Conservation (phyloP, 2,329 filamentous ascomycete species). For the Fusarium sp. region DNA sequence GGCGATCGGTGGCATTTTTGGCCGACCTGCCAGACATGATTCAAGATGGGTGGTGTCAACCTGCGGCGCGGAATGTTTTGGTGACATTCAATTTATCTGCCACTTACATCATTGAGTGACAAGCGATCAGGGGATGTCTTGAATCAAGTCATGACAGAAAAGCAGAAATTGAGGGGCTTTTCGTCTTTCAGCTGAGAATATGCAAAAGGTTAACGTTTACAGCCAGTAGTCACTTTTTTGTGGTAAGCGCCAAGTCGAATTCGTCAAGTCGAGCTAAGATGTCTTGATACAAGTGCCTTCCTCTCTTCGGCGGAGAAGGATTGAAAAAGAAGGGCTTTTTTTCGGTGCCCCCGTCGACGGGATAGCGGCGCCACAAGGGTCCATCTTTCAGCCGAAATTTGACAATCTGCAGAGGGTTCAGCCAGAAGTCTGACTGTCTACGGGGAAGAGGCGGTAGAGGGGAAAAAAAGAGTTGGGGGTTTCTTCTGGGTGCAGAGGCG, state of each 20-base stretch:
- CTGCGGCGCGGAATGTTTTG: slow-evolving; percentile 18
- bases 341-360: slow-evolving; percentile 21
- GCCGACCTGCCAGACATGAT: not conserved
- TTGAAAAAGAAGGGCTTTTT: slow-evolving; percentile 13
- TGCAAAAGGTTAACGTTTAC: not conserved
- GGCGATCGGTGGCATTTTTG: slow-evolving; percentile 5
- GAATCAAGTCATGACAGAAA: not conserved
- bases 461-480: not conserved
- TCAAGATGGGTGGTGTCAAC: not conserved
- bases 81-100: slow-evolving; percentile 23
- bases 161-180: not conserved
- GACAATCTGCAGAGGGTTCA: slow-evolving; percentile 12
- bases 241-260: slow-evolving; percentile 1
- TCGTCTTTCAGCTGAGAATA: not conserved
- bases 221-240: not conserved
- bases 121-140: not conserved
- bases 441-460: not conserved
- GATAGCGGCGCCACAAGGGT: slow-evolving; percentile 38
- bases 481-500: not conserved
- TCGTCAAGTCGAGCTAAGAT: slow-evolving; percentile 6
- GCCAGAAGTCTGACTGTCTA: not conserved
- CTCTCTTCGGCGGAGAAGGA: not conserved
- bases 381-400: slow-evolving; percentile 40
- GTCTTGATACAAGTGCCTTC: not conserved
- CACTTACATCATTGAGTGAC: slow-evolving; percentile 29